Evolutionary conservation across 1,284 basidiomycete species (phyloP).

Genomic region (Fomitopsis betulina): DNA sequence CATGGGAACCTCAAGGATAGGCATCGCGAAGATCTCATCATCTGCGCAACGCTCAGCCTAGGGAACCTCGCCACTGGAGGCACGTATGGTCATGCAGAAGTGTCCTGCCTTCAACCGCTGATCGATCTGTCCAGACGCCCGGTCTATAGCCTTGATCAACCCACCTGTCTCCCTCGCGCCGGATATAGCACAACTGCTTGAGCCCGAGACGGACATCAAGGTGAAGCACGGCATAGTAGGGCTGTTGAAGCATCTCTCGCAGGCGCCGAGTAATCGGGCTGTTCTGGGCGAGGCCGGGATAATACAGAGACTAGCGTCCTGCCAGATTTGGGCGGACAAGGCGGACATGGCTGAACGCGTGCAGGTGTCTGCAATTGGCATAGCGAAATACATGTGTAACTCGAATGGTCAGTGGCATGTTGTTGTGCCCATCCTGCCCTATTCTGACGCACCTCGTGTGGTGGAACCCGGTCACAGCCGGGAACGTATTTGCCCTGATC

Average conservation of each 20-base stretch:
- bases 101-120: slow-evolving; percentile 1
- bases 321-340: slow-evolving; percentile 68
- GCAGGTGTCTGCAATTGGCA: slow-evolving; percentile 84
- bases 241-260: slow-evolving; percentile 80
- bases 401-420: slow-evolving; percentile 52
- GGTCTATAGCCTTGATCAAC: slow-evolving; percentile 58
- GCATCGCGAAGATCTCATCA: slow-evolving; percentile 70
- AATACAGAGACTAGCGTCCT: slow-evolving; percentile 56
- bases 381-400: slow-evolving; percentile 85
- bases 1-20: slow-evolving; percentile 33
- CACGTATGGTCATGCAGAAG: slow-evolving; percentile 27
- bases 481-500: slow-evolving; percentile 57
- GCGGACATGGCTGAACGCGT: slow-evolving; percentile 80
- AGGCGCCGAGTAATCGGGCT: slow-evolving; percentile 61
- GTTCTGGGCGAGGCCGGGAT: slow-evolving; percentile 62
- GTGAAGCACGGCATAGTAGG: slow-evolving; percentile 83
- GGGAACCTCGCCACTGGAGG: slow-evolving; percentile 81
- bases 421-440: not conserved
- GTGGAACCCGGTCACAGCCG: slow-evolving; percentile 38
- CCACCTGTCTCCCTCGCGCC: slow-evolving; percentile 42
- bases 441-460: slow-evolving; percentile 2
- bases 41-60: slow-evolving; percentile 78
- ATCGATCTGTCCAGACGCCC: slow-evolving; percentile 44
- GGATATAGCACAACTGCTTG: slow-evolving; percentile 35
- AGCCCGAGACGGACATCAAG: slow-evolving; percentile 58